These are phyloP conservation scores for Gracilaria caudata DNA, from an alignment of 23 red algal genomes.

Conservation along the genomic window DNA sequence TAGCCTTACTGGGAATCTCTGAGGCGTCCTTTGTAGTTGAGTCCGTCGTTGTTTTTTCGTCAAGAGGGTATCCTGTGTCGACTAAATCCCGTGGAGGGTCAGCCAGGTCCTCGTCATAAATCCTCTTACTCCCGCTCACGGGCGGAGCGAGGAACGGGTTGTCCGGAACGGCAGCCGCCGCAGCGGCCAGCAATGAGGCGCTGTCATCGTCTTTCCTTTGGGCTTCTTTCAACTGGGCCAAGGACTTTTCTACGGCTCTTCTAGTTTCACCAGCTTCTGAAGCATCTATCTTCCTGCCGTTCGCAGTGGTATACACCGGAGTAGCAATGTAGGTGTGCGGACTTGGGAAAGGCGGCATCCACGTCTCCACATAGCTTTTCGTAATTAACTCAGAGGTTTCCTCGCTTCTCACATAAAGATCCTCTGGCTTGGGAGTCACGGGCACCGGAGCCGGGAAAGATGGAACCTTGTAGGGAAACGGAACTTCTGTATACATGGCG, in stretches of 20 bases:
- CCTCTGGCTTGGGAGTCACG: neutral
- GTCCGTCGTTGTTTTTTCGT: slow-evolving; percentile 11
- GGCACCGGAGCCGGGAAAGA: slow-evolving; percentile 36
- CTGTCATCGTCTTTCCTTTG: slow-evolving; percentile 20
- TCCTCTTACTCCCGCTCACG: slow-evolving; percentile 21
- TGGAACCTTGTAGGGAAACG: slow-evolving; percentile 60
- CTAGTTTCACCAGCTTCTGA: neutral
- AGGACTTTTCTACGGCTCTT: slow-evolving; percentile 47
- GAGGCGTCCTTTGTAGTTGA: slow-evolving; percentile 23
- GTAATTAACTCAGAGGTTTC: neutral
- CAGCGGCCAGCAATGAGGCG: slow-evolving; percentile 9
- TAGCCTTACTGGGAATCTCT: slow-evolving; percentile 2
- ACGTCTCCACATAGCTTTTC: slow-evolving; percentile 47
- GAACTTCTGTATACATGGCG: slow-evolving; percentile 57
- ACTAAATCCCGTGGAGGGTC: slow-evolving; percentile 39
- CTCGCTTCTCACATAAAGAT: slow-evolving; percentile 32
- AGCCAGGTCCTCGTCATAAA: slow-evolving; percentile 47
- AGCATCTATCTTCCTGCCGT: slow-evolving; percentile 23
- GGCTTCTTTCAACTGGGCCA: slow-evolving; percentile 49
- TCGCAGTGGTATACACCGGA: slow-evolving; percentile 28
- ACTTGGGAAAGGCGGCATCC: slow-evolving; percentile 72
- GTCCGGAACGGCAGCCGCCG: slow-evolving; percentile 20
- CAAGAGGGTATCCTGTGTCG: neutral
- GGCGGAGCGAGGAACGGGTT: slow-evolving; percentile 51
- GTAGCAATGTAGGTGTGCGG: slow-evolving; percentile 68